These are phyloP conservation scores for Magnaporthiopsis rhizophila DNA, from an alignment of 2,329 filamentous ascomycete genomes.

Conservation along the genomic window DNA sequence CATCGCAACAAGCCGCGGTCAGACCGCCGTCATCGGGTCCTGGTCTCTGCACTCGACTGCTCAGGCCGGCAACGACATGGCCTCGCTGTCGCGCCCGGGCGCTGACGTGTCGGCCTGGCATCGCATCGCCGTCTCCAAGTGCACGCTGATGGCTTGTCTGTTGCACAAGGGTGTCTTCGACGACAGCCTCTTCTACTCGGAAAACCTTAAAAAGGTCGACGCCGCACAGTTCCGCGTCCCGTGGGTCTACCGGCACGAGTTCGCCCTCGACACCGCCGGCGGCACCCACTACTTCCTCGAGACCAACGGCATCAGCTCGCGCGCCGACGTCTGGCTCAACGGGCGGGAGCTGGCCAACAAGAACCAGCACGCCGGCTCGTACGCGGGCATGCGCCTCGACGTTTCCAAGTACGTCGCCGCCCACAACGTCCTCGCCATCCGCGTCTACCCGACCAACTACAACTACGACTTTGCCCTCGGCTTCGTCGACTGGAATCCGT, in stretches of 20 bases:
- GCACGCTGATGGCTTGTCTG: slow-evolving; percentile 50
- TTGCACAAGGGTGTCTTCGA: slow-evolving; percentile 43
- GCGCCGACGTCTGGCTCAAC: slow-evolving; percentile 53
- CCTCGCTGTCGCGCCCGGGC: slow-evolving; percentile 31
- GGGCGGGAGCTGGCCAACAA: slow-evolving; percentile 42
- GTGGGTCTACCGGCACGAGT: slow-evolving; percentile 52
- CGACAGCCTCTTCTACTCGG: slow-evolving; percentile 48
- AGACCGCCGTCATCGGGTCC: slow-evolving; percentile 26
- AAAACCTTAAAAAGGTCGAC: slow-evolving; percentile 34
- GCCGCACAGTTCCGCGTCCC: slow-evolving; percentile 40
- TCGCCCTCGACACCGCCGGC: slow-evolving; percentile 25
- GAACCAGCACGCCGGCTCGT: slow-evolving; percentile 44
- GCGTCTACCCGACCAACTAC: slow-evolving; percentile 50
- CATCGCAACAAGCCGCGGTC: slow-evolving; percentile 16
- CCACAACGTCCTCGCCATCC: slow-evolving; percentile 43
- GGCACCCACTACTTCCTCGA: slow-evolving; percentile 41
- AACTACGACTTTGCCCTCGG: slow-evolving; percentile 50
- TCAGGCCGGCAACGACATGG: slow-evolving; percentile 25
- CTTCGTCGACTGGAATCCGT: slow-evolving; percentile 56
- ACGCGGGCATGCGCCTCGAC: slow-evolving; percentile 47
- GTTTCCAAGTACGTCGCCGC: slow-evolving; percentile 35
- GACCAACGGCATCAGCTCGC: slow-evolving; percentile 52
- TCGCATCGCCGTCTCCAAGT: slow-evolving; percentile 34
- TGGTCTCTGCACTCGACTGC: slow-evolving; percentile 44
- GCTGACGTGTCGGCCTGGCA: slow-evolving; percentile 43